Evolutionary conservation across 2,329 filamentous ascomycete species (phyloP).

Genomic region (Metarhizium album): DNA sequence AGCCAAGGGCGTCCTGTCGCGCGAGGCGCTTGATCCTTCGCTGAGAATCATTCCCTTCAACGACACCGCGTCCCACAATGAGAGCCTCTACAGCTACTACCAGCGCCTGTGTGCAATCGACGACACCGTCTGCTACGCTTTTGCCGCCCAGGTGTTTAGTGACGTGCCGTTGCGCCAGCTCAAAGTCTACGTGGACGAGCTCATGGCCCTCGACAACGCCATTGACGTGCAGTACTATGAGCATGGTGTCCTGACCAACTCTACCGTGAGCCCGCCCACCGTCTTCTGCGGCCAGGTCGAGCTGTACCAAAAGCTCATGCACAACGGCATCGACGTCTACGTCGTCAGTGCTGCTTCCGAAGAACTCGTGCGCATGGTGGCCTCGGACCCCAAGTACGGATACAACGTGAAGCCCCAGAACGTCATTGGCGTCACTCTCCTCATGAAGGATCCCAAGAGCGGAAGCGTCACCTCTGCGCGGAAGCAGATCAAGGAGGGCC

Average conservation of each 20-base stretch:
- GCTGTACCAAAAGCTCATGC: constrained; percentile 32
- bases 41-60: constrained; percentile 31
- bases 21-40: constrained; percentile 28
- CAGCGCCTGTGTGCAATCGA: constrained; percentile 31
- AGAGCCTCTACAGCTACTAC: constrained; percentile 35
- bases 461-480: constrained; percentile 24
- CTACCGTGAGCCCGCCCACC: constrained; percentile 22
- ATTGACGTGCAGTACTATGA: constrained; percentile 27
- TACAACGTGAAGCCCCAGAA: constrained; percentile 34
- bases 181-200: constrained; percentile 34
- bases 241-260: constrained; percentile 18
- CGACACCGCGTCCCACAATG: constrained; percentile 25
- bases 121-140: constrained; percentile 31
- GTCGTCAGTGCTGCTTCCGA: constrained; percentile 31
- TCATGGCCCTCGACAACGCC: constrained; percentile 30
- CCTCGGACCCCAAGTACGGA: constrained; percentile 31
- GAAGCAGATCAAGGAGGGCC: constrained; percentile 27
- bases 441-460: constrained; percentile 21
- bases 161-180: constrained; percentile 32
- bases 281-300: constrained; percentile 30
- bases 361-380: constrained; percentile 34
- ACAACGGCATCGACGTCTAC: constrained; percentile 32
- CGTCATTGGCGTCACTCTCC: constrained; percentile 30
- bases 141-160: constrained; percentile 29
- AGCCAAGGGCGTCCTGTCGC: constrained; percentile 28